phyloP scores from a whole-genome alignment of 2,329 filamentous ascomycete genomes.

The Zymoseptoria crescenta region DNA sequence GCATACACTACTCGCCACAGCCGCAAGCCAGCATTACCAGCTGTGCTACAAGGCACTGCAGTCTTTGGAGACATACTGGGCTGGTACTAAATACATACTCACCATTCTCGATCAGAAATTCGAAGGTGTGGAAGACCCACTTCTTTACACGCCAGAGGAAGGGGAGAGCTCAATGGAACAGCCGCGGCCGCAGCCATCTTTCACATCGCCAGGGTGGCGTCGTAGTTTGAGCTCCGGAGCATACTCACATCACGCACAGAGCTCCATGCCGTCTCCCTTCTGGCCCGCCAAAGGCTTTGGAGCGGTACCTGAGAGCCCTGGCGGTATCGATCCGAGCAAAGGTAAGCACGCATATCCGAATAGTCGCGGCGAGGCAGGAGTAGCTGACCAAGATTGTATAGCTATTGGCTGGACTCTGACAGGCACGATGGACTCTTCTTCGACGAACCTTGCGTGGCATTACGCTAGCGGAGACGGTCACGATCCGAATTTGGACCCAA shows the following conservation, averaged over 20 bases:
- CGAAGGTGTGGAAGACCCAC: slow-evolving; percentile 73
- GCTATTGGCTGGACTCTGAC: slow-evolving; percentile 82
- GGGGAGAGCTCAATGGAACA: slow-evolving; percentile 62
- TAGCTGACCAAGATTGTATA: slow-evolving; percentile 18
- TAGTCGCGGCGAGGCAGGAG: background rate
- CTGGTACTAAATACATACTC: slow-evolving; percentile 76
- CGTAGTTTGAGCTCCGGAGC: slow-evolving; percentile 39
- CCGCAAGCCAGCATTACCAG: slow-evolving; percentile 80
- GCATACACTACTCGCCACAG: slow-evolving; percentile 69
- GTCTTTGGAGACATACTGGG: slow-evolving; percentile 77
- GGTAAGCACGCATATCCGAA: slow-evolving; percentile 29
- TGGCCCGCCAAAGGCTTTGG: slow-evolving; percentile 15
- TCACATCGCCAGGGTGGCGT: slow-evolving; percentile 46
- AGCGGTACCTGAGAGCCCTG: slow-evolving; percentile 37
- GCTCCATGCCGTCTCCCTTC: slow-evolving; percentile 13
- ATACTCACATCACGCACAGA: slow-evolving; percentile 24
- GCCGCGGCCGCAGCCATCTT: slow-evolving; percentile 40
- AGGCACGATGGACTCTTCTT: slow-evolving; percentile 77
- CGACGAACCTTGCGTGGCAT: slow-evolving; percentile 72
- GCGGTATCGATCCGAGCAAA: slow-evolving; percentile 44
- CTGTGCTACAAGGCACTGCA: slow-evolving; percentile 77
- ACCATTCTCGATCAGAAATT: slow-evolving; percentile 81
- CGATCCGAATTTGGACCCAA: slow-evolving; percentile 10
- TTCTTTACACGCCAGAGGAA: slow-evolving; percentile 61
- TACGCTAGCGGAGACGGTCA: slow-evolving; percentile 51